Base-by-base conservation (phyloP, 768 basidiomycete species). In the Grammothele lineata region DNA sequence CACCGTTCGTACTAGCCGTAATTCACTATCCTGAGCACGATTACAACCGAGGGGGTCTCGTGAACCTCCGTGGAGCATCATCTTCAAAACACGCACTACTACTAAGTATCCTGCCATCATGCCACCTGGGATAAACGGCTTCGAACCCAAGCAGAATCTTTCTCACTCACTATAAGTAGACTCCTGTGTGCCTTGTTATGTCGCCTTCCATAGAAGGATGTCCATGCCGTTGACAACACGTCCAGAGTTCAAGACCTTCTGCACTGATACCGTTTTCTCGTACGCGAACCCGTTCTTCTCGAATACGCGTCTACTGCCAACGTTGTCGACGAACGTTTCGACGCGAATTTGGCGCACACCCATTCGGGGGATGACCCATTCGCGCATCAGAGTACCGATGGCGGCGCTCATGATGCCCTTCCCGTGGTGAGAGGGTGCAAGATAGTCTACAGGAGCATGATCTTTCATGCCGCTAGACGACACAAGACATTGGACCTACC, bases 331-430 rank as follows among this genome's bases (percentile, higher is more conserved):
- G 40, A 75, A 77, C 5, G 74, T 70, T 10, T 66, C 64, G 2
- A 64, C 74, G 15, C 67, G 62, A 48, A 86, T 68, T 39, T 59
- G 59, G 8, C 71, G 70, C 6, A 74, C 70, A 0, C 73, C 71
- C 85, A 88, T 85, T 40, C 81, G 66, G 1, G 83, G 83, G 34
- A 85, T 67, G 18, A 69, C 77, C 85, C 87, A 87, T 10, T 71
- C 57, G 15, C 73, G 57, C 36, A 88, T 43, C 25, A 90, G 39
- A 5, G 73, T 74, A 7, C 63, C 63, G 25, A 89, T 57, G 0
- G 75, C 83, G n/a, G 76, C 78, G 18, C 76, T 75, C 87, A 88
- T 88, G 51, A 89, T 86, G 0, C 86, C 85, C 54, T 66, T 71
- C 24, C 83, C 72, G 47, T 87, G 85, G 57, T 84, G 76, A 26